Conservation (phyloP, 148 eudicot genomes). For the Nepenthes mirabilis region DNA sequence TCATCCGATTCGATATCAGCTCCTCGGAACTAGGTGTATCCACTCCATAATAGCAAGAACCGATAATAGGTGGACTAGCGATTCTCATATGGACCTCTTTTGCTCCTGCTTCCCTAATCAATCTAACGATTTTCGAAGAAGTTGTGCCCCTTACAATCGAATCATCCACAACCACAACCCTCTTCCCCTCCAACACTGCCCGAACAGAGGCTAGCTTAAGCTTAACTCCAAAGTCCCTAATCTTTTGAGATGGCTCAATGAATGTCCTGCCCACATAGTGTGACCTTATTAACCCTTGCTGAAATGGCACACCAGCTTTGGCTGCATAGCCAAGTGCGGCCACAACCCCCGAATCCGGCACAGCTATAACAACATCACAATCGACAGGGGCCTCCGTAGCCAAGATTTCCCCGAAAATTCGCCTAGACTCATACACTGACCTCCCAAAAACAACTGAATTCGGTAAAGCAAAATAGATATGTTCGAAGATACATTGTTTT, state of each 20-base stretch:
- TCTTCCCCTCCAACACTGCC: slow-evolving; percentile 58
- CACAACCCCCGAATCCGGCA: slow-evolving; percentile 90
- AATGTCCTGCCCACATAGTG: slow-evolving; percentile 77
- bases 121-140: slow-evolving; percentile 70
- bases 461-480: slow-evolving; percentile 72
- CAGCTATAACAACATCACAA: slow-evolving; percentile 90
- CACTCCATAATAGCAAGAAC: slow-evolving; percentile 82
- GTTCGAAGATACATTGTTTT: slow-evolving; percentile 78
- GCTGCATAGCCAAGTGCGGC: slow-evolving; percentile 64
- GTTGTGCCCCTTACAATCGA: slow-evolving; percentile 90
- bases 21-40: slow-evolving; percentile 86
- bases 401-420: slow-evolving; percentile 42
- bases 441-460: slow-evolving; percentile 71
- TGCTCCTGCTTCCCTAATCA: slow-evolving; percentile 74
- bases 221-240: slow-evolving; percentile 66
- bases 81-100: slow-evolving; percentile 63
- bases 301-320: slow-evolving; percentile 44
- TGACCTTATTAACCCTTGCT: slow-evolving; percentile 68
- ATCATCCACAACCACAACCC: slow-evolving; percentile 92
- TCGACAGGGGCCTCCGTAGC: slow-evolving; percentile 63
- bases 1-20: slow-evolving; percentile 73
- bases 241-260: slow-evolving; percentile 56
- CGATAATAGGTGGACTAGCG: slow-evolving; percentile 58
- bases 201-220: slow-evolving; percentile 36
- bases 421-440: slow-evolving; percentile 60